These are phyloP conservation scores for Radiomyces spectabilis DNA, from an alignment of 192 early-diverging fungal genomes.

Conservation along the genomic window DNA sequence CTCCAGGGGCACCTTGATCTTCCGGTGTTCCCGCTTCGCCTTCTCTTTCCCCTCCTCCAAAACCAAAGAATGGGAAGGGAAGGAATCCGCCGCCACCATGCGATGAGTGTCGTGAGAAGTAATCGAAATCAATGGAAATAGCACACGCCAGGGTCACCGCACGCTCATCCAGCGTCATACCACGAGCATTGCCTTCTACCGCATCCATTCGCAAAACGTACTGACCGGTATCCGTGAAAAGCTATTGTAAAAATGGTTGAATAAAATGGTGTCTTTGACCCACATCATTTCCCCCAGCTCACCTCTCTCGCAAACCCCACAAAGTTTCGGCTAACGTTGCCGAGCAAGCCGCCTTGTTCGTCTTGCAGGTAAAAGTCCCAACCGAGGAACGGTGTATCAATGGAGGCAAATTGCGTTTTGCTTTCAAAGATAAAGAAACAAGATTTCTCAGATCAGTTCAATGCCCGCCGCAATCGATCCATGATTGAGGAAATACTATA, in stretches of 20 bases:
- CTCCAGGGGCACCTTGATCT: conserved; percentile 10
- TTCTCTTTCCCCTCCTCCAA: conserved; percentile 27
- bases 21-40: conserved; percentile 13
- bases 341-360: conserved; percentile 41
- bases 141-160: conserved; percentile 77
- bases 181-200: conserved; percentile 33
- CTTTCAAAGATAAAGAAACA: conserved; percentile 4
- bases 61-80: conserved; percentile 35
- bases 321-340: conserved; percentile 72
- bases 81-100: conserved; percentile 33
- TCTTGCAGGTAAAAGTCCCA: conserved; percentile 75
- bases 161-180: conserved; percentile 67
- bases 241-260: conserved; percentile 16
- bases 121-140: conserved; percentile 55
- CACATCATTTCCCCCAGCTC: background rate
- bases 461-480: too few relatives aligned
- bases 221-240: conserved; percentile 83
- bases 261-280: background rate
- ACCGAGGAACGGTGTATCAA: conserved; percentile 63
- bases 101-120: conserved; percentile 7
- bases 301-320: conserved; percentile 70
- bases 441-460: background rate
- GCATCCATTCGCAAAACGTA: conserved; percentile 76
- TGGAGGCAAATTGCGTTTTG: conserved; percentile 54
- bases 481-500: too few relatives aligned